Base-by-base conservation (phyloP, 108 stramenopile genomes). In the Skeletonema grethae region DNA sequence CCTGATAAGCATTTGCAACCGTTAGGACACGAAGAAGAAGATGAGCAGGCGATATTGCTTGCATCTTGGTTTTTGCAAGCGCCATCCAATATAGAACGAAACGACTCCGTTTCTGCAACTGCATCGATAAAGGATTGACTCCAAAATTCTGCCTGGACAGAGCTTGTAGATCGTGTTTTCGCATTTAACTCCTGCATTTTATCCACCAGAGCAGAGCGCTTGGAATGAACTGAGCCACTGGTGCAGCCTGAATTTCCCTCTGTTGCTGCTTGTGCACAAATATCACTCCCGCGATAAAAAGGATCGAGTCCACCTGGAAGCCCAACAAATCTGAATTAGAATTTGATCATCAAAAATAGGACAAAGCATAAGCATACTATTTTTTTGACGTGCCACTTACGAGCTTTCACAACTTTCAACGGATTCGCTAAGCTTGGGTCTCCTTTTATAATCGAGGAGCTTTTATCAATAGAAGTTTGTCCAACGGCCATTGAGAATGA, bases 81-180 rank as follows among this genome's bases (percentile, higher is more conserved):
- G n/a, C 6, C 50, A 28, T 35, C 4, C 11, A 74, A 57, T 5
- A 66, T 60, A 11, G n/a, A 12, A 3, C 20, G 31, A 25, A 67
- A 74, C 24, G 11, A 20, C 3, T 67, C 61, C 13, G 66, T 50
- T 7, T 77, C 38, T 13, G 53, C 22, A 29, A 61, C 5, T 4
- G 76, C 46, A 58, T 78, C 72, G 20, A 78, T 38, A 0, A 78
- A 67, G 16, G 65, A 55, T 16, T 78, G 72, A 16, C 70, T 55
- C 72, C 72, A 78, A 9, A 67, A 28, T 56, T 73, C 48, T 36
- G 65, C 77, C 24, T 67, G 57, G 15, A 77, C 53, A 10, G 63
- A 28, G 20, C 76, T 77, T 4, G 28, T 20, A 12, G 67, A 48
- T 4, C 59, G 2, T 6, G 74, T 62, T 10, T 57, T 38, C 28